Conservation (phyloP, 495 filamentous ascomycete genomes). For the Penicillium egyptiacum region DNA sequence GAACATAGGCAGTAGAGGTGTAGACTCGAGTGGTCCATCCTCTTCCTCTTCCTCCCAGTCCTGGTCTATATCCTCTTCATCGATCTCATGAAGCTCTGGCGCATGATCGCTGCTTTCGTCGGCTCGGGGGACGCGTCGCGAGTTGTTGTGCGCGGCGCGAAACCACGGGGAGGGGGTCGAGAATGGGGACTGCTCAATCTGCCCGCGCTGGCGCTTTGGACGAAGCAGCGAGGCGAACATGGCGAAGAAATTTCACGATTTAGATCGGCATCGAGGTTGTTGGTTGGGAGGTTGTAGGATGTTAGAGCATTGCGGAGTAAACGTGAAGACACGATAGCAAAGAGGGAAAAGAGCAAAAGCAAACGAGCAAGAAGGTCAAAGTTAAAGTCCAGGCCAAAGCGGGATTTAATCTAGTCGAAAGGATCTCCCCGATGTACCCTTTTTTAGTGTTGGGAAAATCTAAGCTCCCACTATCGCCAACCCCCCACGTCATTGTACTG, state of each 20-base stretch:
- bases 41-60: constrained; percentile 49
- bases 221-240: constrained; percentile 52
- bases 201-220: constrained; percentile 39
- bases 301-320: constrained; percentile 10
- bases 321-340: not conserved
- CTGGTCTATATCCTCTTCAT: constrained; percentile 38
- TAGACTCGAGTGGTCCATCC: constrained; percentile 55
- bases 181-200: constrained; percentile 49
- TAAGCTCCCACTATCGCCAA: not conserved
- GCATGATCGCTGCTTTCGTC: constrained; percentile 17
- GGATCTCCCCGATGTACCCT: not conserved
- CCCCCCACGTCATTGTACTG: constrained; percentile 3
- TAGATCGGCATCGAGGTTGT: constrained; percentile 18
- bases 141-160: constrained; percentile 18
- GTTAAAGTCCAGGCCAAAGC: not conserved
- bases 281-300: not conserved
- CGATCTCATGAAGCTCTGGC: constrained; percentile 40
- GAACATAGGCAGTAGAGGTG: constrained; percentile 77
- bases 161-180: constrained; percentile 45
- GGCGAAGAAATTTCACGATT: constrained; percentile 3
- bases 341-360: constrained; percentile 1
- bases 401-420: constrained; percentile 9
- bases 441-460: not conserved
- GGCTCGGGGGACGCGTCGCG: constrained; percentile 11
- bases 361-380: not conserved